Conservation (phyloP, 768 basidiomycete species). For the Cystoderma amianthinum region DNA sequence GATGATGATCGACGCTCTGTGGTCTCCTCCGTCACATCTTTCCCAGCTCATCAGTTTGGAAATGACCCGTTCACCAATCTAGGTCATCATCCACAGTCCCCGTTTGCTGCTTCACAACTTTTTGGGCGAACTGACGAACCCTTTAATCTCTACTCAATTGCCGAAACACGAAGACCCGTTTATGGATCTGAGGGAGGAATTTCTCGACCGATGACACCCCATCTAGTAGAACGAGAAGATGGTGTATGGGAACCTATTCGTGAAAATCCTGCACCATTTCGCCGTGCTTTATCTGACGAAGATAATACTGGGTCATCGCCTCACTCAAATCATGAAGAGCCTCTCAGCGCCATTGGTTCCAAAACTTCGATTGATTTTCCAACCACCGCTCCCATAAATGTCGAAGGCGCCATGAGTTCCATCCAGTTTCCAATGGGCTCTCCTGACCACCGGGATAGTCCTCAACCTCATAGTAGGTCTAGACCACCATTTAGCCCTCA, state of each 20-base stretch:
- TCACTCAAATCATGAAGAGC: slow-evolving; percentile 35
- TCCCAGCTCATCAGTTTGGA: slow-evolving; percentile 75
- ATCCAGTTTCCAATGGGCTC: slow-evolving; percentile 80
- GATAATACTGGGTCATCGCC: slow-evolving; percentile 53
- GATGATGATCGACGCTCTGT: slow-evolving; percentile 86
- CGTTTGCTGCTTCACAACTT: slow-evolving; percentile 81
- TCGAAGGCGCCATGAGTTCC: slow-evolving; percentile 53
- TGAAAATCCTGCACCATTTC: slow-evolving; percentile 68
- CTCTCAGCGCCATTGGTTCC: slow-evolving; percentile 32
- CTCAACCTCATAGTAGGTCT: slow-evolving; percentile 37
- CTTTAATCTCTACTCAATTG: slow-evolving; percentile 77
- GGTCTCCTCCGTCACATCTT: slow-evolving; percentile 61
- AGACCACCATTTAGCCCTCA: slow-evolving; percentile 66
- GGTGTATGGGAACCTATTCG: slow-evolving; percentile 38
- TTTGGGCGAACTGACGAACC: slow-evolving; percentile 75
- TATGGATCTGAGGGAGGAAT: slow-evolving; percentile 49
- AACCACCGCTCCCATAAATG: slow-evolving; percentile 39
- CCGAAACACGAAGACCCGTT: slow-evolving; percentile 56
- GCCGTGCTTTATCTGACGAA: slow-evolving; percentile 68
- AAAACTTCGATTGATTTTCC: slow-evolving; percentile 58
- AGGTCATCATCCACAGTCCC: slow-evolving; percentile 63
- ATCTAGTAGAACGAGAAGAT: slow-evolving; percentile 31
- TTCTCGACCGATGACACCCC: slow-evolving; percentile 48
- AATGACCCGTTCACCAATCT: slow-evolving; percentile 25
- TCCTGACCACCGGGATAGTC: slow-evolving; percentile 65